Base-by-base conservation (phyloP, 495 filamentous ascomycete genomes). In the Aspergillus campestris region DNA sequence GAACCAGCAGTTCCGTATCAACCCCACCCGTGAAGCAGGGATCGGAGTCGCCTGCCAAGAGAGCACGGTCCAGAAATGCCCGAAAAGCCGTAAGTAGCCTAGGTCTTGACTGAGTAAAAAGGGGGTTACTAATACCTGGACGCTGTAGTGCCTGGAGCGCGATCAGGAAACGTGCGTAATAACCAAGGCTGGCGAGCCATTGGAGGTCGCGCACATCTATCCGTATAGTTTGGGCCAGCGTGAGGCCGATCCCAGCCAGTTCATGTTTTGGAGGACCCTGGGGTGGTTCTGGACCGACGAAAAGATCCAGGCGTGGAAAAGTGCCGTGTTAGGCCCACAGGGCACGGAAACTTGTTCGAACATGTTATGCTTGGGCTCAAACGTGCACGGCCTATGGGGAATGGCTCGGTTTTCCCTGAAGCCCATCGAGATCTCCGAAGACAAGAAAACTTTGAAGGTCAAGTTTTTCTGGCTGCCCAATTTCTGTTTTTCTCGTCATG, bases 381-480 rank as follows among this genome's bases (percentile, higher is more conserved):
- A n/a, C 11, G 38, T 37, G 0, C 31, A 42, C 4, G n/a, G n/a
- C 6, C 15, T 48, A n/a, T 48, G 45, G 45, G 32, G 38, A 6
- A 8, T 30, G 18, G 18, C 18, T 24, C 18, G 18, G 18, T 24
- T 24, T 4, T 24, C 18, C 18, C 4, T 24, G 18, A 24, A 51
- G 27, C 43, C 43, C 9, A 14, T 42, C 18, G 14, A 43, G 13
- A 31, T 39, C 27, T 42, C 43, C 8, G 13, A 38, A 7, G 44
- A 51, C 13, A 33, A 46, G 29, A 42, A 27, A 28, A 31, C 28
- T 5, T 29, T 51, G 1, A 47, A 7, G 6, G 28, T 47, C 4
- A 12, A 35, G 34, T 51, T 51, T 31, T 39, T 39, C 29, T 51
- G 43, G 49, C 33, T 51, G 1, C 43, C 45, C 7, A 6, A 7